Evolutionary conservation across 192 early-diverging fungal genomes (phyloP).

Genomic region (Entrophospora sp.): DNA sequence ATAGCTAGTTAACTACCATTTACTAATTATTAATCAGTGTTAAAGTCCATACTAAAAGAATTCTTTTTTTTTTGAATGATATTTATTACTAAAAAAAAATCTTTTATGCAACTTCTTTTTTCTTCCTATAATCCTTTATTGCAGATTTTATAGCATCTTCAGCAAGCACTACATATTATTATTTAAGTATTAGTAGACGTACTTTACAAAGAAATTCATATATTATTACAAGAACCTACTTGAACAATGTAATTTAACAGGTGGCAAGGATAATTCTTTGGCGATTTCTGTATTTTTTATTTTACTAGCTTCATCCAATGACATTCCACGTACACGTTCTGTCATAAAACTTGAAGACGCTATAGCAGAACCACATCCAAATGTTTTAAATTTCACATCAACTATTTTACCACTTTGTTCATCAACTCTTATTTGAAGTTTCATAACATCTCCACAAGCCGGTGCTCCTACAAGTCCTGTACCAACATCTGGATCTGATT

Average conservation of each 20-base stretch:
- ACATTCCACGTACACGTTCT: conserved; percentile 92
- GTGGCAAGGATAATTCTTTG: conserved; percentile 87
- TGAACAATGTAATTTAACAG: conserved; percentile 97
- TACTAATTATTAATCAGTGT: no score
- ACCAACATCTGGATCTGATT: conserved; percentile 81
- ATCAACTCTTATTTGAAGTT: conserved; percentile 95
- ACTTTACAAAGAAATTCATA: not conserved
- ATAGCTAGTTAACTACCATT: no score
- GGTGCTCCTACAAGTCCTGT: conserved; percentile 92
- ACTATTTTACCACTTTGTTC: conserved; percentile 81
- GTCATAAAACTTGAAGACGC: conserved; percentile 87
- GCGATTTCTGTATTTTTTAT: conserved; percentile 98
- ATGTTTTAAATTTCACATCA: conserved; percentile 98
- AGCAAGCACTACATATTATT: conserved; percentile 71
- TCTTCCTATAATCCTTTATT: conserved; percentile 92
- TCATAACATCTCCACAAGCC: conserved; percentile 87
- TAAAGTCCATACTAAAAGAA: no score
- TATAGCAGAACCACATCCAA: conserved; percentile 96
- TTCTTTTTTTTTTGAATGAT: no score
- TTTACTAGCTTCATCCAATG: conserved; percentile 77
- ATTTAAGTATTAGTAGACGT: not conserved
- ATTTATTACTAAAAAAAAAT: no score
- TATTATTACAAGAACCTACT: conserved; percentile 69
- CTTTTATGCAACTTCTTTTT: no score
- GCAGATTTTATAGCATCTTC: conserved; percentile 99